Base-by-base conservation (phyloP, 192 early-diverging fungal species). In the Chytriomyces confervae region DNA sequence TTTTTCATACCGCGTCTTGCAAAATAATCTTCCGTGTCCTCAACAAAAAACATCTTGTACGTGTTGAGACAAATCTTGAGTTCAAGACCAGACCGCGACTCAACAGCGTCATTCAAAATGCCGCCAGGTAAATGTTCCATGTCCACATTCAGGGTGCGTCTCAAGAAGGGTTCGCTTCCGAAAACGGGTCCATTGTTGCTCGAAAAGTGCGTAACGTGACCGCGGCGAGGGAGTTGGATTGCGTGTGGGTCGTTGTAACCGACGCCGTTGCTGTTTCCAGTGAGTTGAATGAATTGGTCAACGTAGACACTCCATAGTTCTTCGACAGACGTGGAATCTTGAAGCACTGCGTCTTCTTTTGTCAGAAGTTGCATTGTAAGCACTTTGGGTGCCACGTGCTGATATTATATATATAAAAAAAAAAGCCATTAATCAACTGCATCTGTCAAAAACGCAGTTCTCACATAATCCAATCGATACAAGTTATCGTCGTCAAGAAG, bases 31-130 rank as follows among this genome's bases (percentile, higher is more conserved):
- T 99, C 98, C 5, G 96, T 96, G 27, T 93, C 88, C 60, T 92
- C 94, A 36, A 99, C 92, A 81, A 96, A 99, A 80, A 95, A 98
- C 69, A 99, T 94, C 86, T 96, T 95, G 89, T 99, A 99, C 7
- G 97, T 97, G 81, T 98, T 96, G 61, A 95, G 90, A 53, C 94
- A 94, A 60, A 99, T 97, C 88, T 99, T 99, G 81, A 97, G 91
- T 82, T 99, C 95, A 62, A 99, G 84, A 9, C 93, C 94, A 80
- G 89, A 88, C 50, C 88, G 88, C 51, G 91, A 91, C 79, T 90
- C 87, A 20, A 96, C 81, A 77, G 87, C 89, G 24, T 76, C 74
- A 16, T n/a, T n/a, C 67, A 46, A 11, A 4, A 69, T 2, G 44
- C 13, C 16, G 10, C 36, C 63, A 23, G n/a, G n/a, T 60, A 60